phyloP scores from a whole-genome alignment of 2,329 filamentous ascomycete species.

The Exserohilum turcica region DNA sequence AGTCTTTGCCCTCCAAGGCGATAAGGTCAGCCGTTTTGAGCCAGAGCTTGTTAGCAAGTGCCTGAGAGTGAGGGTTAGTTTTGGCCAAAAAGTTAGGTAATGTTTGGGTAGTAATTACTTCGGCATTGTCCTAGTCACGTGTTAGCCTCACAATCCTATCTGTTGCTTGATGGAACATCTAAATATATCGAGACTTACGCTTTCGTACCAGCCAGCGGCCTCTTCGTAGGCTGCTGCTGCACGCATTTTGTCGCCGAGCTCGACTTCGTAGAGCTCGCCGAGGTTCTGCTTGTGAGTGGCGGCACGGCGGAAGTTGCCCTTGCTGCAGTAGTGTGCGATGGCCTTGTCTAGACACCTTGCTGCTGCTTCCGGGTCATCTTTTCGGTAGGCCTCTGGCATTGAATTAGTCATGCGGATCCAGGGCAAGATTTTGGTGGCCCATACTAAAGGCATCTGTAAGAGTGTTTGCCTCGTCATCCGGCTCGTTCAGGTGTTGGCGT shows the following conservation, averaged over 20 bases:
- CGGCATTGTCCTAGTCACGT: constrained; percentile 41
- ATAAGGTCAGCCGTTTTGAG: constrained; percentile 90
- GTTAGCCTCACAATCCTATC: constrained; percentile 21
- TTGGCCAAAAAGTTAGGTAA: constrained; percentile 17
- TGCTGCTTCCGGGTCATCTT: constrained; percentile 81
- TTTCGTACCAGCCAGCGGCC: constrained; percentile 85
- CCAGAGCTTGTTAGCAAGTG: constrained; percentile 89
- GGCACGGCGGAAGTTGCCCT: constrained; percentile 88
- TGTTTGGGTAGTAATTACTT: constrained; percentile 28
- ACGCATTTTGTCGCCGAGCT: constrained; percentile 75
- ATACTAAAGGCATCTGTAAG: constrained; percentile 82
- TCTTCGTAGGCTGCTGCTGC: constrained; percentile 84
- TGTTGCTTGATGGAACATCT: not conserved
- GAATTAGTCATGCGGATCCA: constrained; percentile 13
- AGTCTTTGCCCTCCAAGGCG: constrained; percentile 81
- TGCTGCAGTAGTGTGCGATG: constrained; percentile 83
- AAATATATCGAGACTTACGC: constrained; percentile 30
- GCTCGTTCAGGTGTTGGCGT: constrained; percentile 80
- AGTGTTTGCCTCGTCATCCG: constrained; percentile 88
- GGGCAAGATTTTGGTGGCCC: not conserved
- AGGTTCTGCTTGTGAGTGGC: constrained; percentile 89
- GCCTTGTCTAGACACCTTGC: constrained; percentile 78
- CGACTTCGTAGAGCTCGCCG: constrained; percentile 82
- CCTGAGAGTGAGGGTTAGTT: constrained; percentile 36
- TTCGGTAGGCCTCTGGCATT: constrained; percentile 74